Base-by-base conservation (phyloP, 1,139 yeast species). In the Suhomyces chickasaworum region DNA sequence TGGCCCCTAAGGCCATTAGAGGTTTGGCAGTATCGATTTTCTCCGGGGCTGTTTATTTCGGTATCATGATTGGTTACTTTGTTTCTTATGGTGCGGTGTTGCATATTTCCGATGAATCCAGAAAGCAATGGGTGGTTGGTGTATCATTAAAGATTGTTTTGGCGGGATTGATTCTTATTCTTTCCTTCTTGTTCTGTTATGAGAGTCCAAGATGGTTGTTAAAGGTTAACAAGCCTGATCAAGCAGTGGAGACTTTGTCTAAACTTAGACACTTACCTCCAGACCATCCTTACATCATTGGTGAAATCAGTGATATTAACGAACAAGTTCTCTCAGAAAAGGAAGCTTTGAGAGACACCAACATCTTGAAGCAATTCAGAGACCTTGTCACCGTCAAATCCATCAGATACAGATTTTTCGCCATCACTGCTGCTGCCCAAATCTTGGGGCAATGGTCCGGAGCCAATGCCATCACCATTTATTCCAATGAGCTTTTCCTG, bases 381-480 rank as follows among this genome's bases (percentile, higher is more conserved):
- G 75, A 75, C 44, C 55, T 78, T 23, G 46, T 73, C 23, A 45
- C 63, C 1, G 69, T 63, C 44, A 70, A 58, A 50, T 71, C 73
- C 39, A 67, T 69, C 51, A 65, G 72, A 50, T 73, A 77, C 58
- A 67, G 80, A 57, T 74, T 83, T 57, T 61, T 78, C 35, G 60
- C 57, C 21, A 63, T 77, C 36, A 68, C 80, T 13, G 61, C 73
- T 39, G 56, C 67, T 39, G 68, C 80, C 16, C 83, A 81, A 54
- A 50, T 83, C 39, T 67, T 82, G 45, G 81, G 83, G 39, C 86
- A 82, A 64, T 80, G 84, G 79, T 69, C 81, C 38, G 87, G 87
- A 42, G 83, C 85, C 21, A 81, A 80, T 52, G 80, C 85, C 2
- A 56, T 60, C 39, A 71, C 76, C 21, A 62, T 66, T 22, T 57